A percentile compares a stretch with the other conserved stretches of the same genome.
These are phyloP conservation scores for Pseudozyma sp. DNA, from an alignment of 1,284 basidiomycete genomes.

Conservation along the genomic window DNA sequence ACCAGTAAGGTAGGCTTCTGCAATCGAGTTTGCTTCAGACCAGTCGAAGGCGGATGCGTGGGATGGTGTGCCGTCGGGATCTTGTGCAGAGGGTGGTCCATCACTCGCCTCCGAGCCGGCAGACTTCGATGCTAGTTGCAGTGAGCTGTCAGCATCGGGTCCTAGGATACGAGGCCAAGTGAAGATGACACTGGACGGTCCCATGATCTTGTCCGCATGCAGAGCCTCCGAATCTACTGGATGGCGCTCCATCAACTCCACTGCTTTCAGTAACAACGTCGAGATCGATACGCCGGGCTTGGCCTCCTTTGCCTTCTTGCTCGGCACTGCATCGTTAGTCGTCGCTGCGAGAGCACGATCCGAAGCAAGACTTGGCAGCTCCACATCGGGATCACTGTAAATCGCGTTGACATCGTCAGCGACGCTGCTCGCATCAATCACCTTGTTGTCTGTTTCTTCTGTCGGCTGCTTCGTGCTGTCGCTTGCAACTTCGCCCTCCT, in stretches of 20 bases:
- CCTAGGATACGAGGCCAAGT: slow-evolving; percentile 41
- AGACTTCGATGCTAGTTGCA: too few relatives aligned
- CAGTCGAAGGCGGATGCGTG: slow-evolving; percentile 8
- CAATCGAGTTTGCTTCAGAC: not conserved
- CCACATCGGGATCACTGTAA: slow-evolving; percentile 47
- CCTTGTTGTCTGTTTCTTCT: not conserved
- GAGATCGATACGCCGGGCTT: slow-evolving; percentile 11
- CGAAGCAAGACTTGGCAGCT: slow-evolving; percentile 37
- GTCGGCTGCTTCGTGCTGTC: not conserved
- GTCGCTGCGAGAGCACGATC: slow-evolving; percentile 20
- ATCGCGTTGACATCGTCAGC: slow-evolving; percentile 8
- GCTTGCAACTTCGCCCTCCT: not conserved
- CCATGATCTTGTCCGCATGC: slow-evolving; percentile 41
- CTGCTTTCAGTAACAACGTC: slow-evolving; percentile 22
- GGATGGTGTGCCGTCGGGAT: not conserved
- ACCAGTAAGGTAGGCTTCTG: slow-evolving; percentile 15
- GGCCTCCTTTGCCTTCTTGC: not conserved
- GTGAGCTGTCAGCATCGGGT: too few relatives aligned
- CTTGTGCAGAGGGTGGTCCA: too few relatives aligned
- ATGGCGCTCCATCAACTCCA: slow-evolving; percentile 19
- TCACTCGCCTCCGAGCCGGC: too few relatives aligned
- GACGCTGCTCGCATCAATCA: not conserved
- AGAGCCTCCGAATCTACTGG: slow-evolving; percentile 19
- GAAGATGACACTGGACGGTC: slow-evolving; percentile 47
- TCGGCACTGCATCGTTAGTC: not conserved